Conservation (phyloP, 208 protist species). For the Blechomonas ayalai region DNA sequence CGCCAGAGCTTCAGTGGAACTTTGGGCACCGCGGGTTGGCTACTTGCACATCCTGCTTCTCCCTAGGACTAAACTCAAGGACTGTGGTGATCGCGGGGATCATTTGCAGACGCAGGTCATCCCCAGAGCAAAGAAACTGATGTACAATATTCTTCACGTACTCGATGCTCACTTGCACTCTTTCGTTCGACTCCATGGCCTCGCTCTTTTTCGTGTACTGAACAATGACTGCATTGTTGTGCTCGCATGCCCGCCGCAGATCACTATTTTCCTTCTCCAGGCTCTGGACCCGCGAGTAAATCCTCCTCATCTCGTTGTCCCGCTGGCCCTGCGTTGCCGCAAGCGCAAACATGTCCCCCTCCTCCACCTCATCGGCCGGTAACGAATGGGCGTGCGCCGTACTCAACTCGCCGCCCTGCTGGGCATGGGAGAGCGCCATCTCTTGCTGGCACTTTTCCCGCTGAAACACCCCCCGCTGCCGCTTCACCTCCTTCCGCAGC, state of each 20-base stretch:
- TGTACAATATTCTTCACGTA: conserved; percentile 79
- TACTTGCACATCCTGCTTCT: conserved; percentile 59
- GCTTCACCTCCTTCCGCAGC: conserved; percentile 67
- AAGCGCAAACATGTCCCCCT: conserved; percentile 45
- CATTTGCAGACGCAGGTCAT: conserved; percentile 70
- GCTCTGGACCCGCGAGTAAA: conserved; percentile 12
- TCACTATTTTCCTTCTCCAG: conserved; percentile 48
- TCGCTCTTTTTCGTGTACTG: conserved; percentile 68
- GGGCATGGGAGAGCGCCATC: neutral
- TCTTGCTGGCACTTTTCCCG: conserved; percentile 21
- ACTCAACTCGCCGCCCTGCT: neutral
- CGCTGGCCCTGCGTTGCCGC: conserved; percentile 21
- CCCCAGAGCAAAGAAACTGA: conserved; percentile 60
- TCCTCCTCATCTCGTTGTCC: conserved; percentile 14
- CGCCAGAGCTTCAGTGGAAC: conserved; percentile 35
- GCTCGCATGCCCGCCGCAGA: conserved; percentile 33
- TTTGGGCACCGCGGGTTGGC: conserved; percentile 60
- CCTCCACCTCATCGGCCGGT: conserved; percentile 24
- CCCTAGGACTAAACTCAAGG: conserved; percentile 62
- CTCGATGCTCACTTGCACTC: conserved; percentile 54
- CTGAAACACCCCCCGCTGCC: conserved; percentile 57
- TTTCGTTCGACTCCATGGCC: conserved; percentile 46
- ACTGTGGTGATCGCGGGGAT: conserved; percentile 84
- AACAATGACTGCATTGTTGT: conserved; percentile 58
- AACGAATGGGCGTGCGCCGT: conserved; percentile 1